A percentile compares a stretch with the other conserved stretches of the same genome.
Evolutionary conservation across 805 yeast genomes (phyloP).

Genomic region (Debaryomyces tyrocola): DNA sequence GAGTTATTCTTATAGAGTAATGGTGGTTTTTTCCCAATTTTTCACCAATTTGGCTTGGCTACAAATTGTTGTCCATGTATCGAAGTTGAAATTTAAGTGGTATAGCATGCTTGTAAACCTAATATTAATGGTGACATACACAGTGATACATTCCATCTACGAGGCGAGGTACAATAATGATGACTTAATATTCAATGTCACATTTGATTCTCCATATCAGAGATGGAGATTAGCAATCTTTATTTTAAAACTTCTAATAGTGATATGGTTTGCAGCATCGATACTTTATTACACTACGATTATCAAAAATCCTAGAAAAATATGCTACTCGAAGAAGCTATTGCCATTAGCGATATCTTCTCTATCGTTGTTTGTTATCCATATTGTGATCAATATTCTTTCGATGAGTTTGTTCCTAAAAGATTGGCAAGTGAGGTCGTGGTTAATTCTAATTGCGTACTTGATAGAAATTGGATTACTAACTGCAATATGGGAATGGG

Average conservation of each 20-base stretch:
- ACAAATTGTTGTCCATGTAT: conserved; percentile 47
- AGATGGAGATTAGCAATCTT: conserved; percentile 27
- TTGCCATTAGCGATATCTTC: conserved; percentile 51
- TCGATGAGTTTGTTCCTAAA: conserved; percentile 23
- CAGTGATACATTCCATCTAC: conserved; percentile 15
- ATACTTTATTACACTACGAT: conserved; percentile 38
- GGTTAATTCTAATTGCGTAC: conserved; percentile 44
- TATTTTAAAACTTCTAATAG: conserved; percentile 27
- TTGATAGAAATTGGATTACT: conserved; percentile 49
- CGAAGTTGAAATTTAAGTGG: conserved; percentile 27
- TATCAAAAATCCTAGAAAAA: conserved; percentile 34
- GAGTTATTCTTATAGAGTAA: conserved; percentile 35
- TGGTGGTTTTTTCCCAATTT: conserved; percentile 41
- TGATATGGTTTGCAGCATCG: conserved; percentile 29
- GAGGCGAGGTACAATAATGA: conserved; percentile 8
- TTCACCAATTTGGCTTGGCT: conserved; percentile 56
- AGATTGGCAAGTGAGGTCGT: conserved; percentile 47
- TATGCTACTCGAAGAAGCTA: conserved; percentile 47
- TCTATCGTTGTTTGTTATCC: conserved; percentile 39
- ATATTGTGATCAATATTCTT: conserved; percentile 29
- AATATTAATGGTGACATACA: conserved; percentile 23
- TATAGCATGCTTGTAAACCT: conserved; percentile 30
- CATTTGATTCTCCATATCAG: background rate
- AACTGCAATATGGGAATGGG: conserved; percentile 68
- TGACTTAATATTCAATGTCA: background rate